Evolutionary conservation across 441 rosid genomes (phyloP), one percentile per base, ranked within the genome.

Genomic region (Erodium chrysanthum): DNA sequence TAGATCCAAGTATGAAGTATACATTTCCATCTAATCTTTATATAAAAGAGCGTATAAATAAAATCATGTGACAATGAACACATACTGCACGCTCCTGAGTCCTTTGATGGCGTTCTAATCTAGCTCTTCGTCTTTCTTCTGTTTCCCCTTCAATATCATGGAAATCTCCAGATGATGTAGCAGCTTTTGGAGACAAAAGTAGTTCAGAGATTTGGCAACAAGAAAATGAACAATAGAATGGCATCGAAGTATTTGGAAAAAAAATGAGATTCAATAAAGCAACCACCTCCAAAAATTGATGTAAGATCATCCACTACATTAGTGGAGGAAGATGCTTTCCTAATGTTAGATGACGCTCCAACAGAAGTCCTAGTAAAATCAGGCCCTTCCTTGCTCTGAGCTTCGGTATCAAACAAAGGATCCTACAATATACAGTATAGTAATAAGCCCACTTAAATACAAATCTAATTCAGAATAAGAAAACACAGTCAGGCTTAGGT

Each of bases 11-110:
- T 7, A 3, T 2, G 33, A 60, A 15, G 61, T 63, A 63, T 7
- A 8, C 21, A 31, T 14, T 27, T 0, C 44, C 15, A 27, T 27
- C 33, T 9, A 11, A 27, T 29, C 1, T 27, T 27, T 25, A n/a
- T 22, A 63, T 4, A 12, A 29, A 14, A 12, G 15, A 62, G 15
- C 5, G 11, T 60, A 11, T 0, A 5, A 3, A 25, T 25, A 60
- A 60, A 54, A 54, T 23, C 12, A 60, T 25, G 23, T 10, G 21
- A 37, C 12, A 18, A 1, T 20, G 12, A 76, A 48, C 48, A 77
- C 89, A 74, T 82, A 93, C 98, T 76, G 97, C 97, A 8, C 98
- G 92, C 83, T 93, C 97, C 74, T 93, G 96, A 74, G 98, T 88
- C 83, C 98, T 88, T 74, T 89, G 98, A 59, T 88, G 96, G 71